phyloP scores from a whole-genome alignment of 2,329 filamentous ascomycete genomes.

The Apiospora malaysiana region DNA sequence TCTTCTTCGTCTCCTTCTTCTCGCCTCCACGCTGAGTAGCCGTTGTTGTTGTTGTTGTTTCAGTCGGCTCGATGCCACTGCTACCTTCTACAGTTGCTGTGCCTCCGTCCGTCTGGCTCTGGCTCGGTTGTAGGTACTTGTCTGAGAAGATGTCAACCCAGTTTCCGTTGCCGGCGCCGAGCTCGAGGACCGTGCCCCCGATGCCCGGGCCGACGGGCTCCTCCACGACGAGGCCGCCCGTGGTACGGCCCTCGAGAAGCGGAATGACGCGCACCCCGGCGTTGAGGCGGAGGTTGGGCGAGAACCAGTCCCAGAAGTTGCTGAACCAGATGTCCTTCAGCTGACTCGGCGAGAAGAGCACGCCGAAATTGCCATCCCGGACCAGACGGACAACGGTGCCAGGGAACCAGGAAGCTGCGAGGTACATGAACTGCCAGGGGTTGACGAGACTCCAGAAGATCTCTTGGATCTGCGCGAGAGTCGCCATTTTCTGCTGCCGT shows the following conservation, averaged over 20 bases:
- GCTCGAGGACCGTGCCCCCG: constrained; percentile 62
- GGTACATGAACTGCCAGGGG: constrained; percentile 56
- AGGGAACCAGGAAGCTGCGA: constrained; percentile 57
- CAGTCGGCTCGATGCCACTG: neutral
- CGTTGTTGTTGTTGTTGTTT: neutral
- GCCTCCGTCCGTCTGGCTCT: neutral
- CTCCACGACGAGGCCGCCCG: constrained; percentile 43
- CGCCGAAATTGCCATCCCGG: constrained; percentile 38
- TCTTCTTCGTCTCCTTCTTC: constrained; percentile 12
- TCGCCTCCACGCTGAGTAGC: neutral
- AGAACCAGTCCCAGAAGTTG: constrained; percentile 63
- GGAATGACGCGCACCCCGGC: constrained; percentile 54
- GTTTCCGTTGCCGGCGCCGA: constrained; percentile 66
- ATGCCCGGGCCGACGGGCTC: constrained; percentile 46
- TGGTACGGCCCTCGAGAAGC: constrained; percentile 57
- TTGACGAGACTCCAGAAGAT: constrained; percentile 14
- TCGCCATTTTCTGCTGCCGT: neutral
- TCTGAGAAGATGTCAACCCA: constrained; percentile 60
- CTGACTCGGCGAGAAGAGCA: constrained; percentile 47
- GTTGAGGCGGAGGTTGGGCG: constrained; percentile 54
- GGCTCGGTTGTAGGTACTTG: constrained; percentile 33
- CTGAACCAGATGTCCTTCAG: constrained; percentile 63
- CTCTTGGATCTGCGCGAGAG: neutral
- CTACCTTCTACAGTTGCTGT: neutral
- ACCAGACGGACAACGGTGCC: constrained; percentile 53